Conservation (phyloP, 306 rosid species). For the Cyamopsis tetragonoloba region DNA sequence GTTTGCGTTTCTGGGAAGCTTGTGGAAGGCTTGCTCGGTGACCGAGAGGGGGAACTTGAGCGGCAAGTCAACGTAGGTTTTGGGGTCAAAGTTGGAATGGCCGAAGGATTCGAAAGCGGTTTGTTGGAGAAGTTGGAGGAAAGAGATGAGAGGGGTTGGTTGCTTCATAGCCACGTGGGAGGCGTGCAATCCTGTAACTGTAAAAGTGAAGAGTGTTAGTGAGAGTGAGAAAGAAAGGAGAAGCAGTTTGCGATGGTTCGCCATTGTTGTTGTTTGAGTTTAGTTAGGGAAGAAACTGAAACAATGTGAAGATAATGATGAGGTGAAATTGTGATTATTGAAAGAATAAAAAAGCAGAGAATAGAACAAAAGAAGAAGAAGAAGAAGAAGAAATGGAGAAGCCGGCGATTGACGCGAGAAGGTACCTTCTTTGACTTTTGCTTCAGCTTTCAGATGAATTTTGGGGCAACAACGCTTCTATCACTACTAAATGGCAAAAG, state of each 20-base stretch:
- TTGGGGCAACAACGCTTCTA: no score
- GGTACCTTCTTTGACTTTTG: no score
- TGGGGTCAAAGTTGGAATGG: constrained; percentile 52
- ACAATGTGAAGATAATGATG: neutral
- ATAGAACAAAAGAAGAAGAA: neutral
- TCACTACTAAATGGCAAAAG: no score
- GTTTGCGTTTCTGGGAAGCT: constrained; percentile 29
- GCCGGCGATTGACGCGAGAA: no score
- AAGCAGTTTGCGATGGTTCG: neutral
- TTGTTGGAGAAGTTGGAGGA: constrained; percentile 58
- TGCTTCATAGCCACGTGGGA: constrained; percentile 19
- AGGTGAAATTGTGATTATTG: neutral
- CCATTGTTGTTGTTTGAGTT: no score
- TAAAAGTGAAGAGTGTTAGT: neutral
- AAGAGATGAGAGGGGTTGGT: constrained; percentile 50
- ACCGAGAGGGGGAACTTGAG: constrained; percentile 39
- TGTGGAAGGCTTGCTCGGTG: constrained; percentile 45
- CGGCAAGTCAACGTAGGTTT: constrained; percentile 71
- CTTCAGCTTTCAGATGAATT: no score
- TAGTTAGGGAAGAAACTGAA: no score
- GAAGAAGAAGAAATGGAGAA: no score
- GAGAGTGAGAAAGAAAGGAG: neutral
- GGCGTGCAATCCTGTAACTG: constrained; percentile 1
- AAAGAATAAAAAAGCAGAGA: neutral
- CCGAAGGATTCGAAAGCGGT: constrained; percentile 46